Conservation (phyloP, 495 filamentous ascomycete species). For the Acidiella bohemica region DNA sequence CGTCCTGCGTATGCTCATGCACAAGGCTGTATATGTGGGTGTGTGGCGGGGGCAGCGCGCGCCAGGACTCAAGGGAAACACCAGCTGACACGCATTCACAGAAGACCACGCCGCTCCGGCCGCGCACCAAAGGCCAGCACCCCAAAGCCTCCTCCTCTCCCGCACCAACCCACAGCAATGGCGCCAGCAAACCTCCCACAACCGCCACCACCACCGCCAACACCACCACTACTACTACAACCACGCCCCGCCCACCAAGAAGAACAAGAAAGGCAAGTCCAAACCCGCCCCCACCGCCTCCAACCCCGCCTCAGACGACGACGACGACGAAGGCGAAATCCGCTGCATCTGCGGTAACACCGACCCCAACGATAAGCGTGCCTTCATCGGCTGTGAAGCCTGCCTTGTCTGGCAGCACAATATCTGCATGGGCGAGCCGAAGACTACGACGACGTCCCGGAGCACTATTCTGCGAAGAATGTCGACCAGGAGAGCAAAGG, state of each 20-base stretch:
- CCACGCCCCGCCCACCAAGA: slow-evolving; percentile 40
- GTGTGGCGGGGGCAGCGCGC: slow-evolving; percentile 7
- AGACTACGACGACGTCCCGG: slow-evolving; percentile 57
- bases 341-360: slow-evolving; percentile 86
- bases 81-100: slow-evolving; percentile 25
- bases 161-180: slow-evolving; percentile 44
- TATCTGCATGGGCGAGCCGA: slow-evolving; percentile 82
- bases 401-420: slow-evolving; percentile 96
- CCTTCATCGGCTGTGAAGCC: slow-evolving; percentile 83
- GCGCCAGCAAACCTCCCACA: slow-evolving; percentile 24
- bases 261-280: slow-evolving; percentile 27
- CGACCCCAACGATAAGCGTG: slow-evolving; percentile 66
- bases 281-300: too few species aligned
- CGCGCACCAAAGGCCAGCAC: slow-evolving; percentile 94
- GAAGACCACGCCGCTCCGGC: slow-evolving; percentile 86
- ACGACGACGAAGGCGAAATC: slow-evolving; percentile 63
- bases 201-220: slow-evolving; percentile 33
- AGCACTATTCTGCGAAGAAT: slow-evolving; percentile 84
- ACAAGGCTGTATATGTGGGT: not conserved
- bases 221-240: slow-evolving; percentile 31
- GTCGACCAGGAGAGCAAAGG: slow-evolving; percentile 67
- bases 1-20: too few species aligned
- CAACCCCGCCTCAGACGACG: slow-evolving; percentile 36
- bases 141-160: slow-evolving; percentile 51
- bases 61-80: not conserved